Percentiles rank a stretch among this genome's conserved stretches.
phyloP scores from a whole-genome alignment of 1,284 basidiomycete genomes.

The Golubevia pallescens region DNA sequence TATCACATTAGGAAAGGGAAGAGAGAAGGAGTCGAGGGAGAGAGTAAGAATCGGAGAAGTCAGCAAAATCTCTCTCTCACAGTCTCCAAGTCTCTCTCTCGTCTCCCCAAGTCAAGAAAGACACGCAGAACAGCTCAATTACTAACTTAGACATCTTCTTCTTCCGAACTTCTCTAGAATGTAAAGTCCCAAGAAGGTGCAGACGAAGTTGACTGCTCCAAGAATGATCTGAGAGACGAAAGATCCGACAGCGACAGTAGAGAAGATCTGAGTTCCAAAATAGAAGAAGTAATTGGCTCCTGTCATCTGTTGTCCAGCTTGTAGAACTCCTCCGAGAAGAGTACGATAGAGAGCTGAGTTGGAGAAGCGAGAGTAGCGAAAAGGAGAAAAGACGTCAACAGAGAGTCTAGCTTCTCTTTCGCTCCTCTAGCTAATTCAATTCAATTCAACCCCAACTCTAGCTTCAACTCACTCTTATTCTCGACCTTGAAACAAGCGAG shows the following conservation, averaged over 20 bases:
- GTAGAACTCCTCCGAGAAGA: slow-evolving; percentile 71
- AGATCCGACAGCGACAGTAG: slow-evolving; percentile 25
- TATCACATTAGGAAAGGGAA: no score
- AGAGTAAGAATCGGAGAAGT: no score
- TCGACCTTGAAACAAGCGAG: slow-evolving; percentile 49
- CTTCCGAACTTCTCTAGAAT: slow-evolving; percentile 75
- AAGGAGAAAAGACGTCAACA: background rate
- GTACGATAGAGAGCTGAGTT: slow-evolving; percentile 45
- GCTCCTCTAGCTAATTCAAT: no score
- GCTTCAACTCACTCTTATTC: slow-evolving; percentile 22
- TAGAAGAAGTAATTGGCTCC: slow-evolving; percentile 69
- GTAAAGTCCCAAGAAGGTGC: slow-evolving; percentile 74
- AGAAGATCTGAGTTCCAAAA: slow-evolving; percentile 16
- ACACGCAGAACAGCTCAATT: no score
- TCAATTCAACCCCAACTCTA: no score
- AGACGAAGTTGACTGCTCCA: slow-evolving; percentile 74
- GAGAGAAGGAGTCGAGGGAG: background rate
- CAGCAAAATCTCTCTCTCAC: no score
- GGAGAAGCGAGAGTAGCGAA: background rate
- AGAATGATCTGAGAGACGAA: slow-evolving; percentile 77
- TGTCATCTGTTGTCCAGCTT: slow-evolving; percentile 78
- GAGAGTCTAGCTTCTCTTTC: no score
- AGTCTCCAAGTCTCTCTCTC: no score
- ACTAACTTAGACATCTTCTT: background rate
- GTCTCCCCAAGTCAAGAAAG: no score